These are phyloP conservation scores for Candida labiduridarum DNA, from an alignment of 1,139 yeast species.

Conservation along the genomic window DNA sequence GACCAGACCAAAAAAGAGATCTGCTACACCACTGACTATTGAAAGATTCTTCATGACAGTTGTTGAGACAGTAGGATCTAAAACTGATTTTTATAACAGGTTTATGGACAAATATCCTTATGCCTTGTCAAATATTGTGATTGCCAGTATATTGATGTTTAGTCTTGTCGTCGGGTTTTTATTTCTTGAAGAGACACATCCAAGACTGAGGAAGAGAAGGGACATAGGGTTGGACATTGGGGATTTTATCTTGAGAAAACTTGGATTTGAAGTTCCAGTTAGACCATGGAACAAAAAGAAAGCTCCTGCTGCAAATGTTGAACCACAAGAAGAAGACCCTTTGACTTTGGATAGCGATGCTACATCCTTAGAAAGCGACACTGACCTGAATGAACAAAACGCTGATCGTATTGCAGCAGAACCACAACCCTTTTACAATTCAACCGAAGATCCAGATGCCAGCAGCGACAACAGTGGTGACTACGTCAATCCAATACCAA, in stretches of 20 bases:
- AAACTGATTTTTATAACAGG: slow-evolving; percentile 8
- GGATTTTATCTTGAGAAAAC: slow-evolving; percentile 35
- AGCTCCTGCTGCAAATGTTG: too few species aligned
- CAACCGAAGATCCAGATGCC: background rate
- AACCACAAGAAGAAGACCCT: background rate
- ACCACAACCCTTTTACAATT: slow-evolving; percentile 7
- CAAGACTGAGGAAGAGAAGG: slow-evolving; percentile 35
- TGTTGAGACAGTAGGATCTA: slow-evolving; percentile 57
- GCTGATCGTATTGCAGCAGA: background rate
- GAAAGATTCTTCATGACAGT: slow-evolving; percentile 8
- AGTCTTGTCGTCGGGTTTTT: slow-evolving; percentile 49
- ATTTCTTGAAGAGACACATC: slow-evolving; percentile 64
- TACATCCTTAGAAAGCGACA: background rate
- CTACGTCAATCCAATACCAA: slow-evolving; percentile 30
- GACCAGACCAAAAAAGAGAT: slow-evolving; percentile 29
- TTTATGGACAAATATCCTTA: slow-evolving; percentile 44
- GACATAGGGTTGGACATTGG: slow-evolving; percentile 59
- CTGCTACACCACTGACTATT: slow-evolving; percentile 4
- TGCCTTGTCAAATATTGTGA: slow-evolving; percentile 60
- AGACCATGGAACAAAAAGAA: slow-evolving; percentile 35
- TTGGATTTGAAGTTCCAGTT: slow-evolving; percentile 33
- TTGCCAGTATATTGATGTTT: slow-evolving; percentile 37
- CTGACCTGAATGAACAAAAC: slow-evolving; percentile 2
- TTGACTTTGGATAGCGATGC: background rate
- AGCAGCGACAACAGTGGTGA: slow-evolving; percentile 15